Evolutionary conservation across 805 yeast genomes (phyloP).

Genomic region (Saccharomyces jurei): DNA sequence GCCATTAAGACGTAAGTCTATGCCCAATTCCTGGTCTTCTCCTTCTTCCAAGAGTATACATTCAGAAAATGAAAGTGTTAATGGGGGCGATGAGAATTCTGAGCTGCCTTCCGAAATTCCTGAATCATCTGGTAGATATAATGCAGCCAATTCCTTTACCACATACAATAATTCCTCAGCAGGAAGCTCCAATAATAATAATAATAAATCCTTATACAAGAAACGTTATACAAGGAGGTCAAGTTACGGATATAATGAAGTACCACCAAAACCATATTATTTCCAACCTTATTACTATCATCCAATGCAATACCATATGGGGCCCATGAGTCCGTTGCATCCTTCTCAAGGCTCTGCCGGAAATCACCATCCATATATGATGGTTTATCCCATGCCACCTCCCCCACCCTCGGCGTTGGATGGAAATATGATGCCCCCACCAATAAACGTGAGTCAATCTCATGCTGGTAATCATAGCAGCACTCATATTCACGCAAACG

Average conservation of each 20-base stretch:
- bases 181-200: constrained; percentile 13
- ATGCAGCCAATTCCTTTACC: constrained; percentile 14
- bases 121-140: constrained; percentile 14
- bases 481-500: not conserved
- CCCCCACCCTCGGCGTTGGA: constrained; percentile 19
- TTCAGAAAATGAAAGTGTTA: constrained; percentile 4
- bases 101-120: constrained; percentile 20
- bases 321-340: constrained; percentile 17
- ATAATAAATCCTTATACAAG: constrained; percentile 7
- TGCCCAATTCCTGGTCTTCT: constrained; percentile 14
- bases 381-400: constrained; percentile 28
- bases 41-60: constrained; percentile 11
- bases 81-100: constrained; percentile 11
- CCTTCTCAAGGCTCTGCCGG: constrained; percentile 12
- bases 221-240: constrained; percentile 8
- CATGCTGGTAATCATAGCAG: not conserved
- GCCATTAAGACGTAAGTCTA: constrained; percentile 17
- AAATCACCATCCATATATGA: constrained; percentile 22
- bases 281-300: constrained; percentile 26
- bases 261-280: constrained; percentile 17
- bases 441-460: constrained; percentile 8
- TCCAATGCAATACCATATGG: constrained; percentile 25
- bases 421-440: constrained; percentile 14
- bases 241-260: constrained; percentile 9
- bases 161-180: constrained; percentile 24